A percentile compares a stretch with the other conserved stretches of the same genome.
Conservation (phyloP, 2,329 filamentous ascomycete genomes). For the Diaporthe velutina region DNA sequence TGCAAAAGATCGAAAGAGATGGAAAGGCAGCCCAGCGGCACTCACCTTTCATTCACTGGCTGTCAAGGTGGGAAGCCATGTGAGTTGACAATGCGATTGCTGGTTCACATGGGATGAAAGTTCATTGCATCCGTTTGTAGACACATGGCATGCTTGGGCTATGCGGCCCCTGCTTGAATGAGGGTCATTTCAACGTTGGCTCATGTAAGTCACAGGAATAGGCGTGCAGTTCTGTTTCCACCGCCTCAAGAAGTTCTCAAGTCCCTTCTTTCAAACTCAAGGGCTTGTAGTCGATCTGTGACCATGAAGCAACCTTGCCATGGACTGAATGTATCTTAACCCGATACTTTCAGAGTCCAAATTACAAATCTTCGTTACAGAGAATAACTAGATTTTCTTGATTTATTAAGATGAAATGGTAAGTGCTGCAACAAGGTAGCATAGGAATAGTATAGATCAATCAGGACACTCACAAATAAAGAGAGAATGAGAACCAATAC, state of each 20-base stretch:
- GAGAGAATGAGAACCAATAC: too few species aligned
- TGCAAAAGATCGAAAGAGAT: background rate
- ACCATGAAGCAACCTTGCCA: background rate
- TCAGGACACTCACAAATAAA: background rate
- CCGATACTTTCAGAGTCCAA: background rate
- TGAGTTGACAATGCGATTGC: background rate
- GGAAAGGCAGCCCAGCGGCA: background rate
- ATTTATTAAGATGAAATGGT: background rate
- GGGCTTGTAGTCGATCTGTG: too few species aligned
- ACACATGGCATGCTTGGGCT: background rate
- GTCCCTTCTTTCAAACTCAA: background rate
- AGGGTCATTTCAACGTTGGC: too few species aligned
- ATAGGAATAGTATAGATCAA: too few species aligned
- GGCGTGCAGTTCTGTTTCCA: background rate
- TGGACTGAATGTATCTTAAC: background rate
- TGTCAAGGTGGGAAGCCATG: background rate
- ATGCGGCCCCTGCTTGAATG: background rate
- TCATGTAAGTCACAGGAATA: background rate
- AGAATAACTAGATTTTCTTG: background rate
- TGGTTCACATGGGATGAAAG: background rate
- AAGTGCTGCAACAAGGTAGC: background rate
- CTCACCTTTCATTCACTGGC: background rate
- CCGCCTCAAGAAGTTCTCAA: background rate
- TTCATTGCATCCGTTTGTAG: background rate
- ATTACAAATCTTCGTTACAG: too few species aligned